Conservation (phyloP, 1,139 yeast species). For the Yamadazyma spencermartinsiae region DNA sequence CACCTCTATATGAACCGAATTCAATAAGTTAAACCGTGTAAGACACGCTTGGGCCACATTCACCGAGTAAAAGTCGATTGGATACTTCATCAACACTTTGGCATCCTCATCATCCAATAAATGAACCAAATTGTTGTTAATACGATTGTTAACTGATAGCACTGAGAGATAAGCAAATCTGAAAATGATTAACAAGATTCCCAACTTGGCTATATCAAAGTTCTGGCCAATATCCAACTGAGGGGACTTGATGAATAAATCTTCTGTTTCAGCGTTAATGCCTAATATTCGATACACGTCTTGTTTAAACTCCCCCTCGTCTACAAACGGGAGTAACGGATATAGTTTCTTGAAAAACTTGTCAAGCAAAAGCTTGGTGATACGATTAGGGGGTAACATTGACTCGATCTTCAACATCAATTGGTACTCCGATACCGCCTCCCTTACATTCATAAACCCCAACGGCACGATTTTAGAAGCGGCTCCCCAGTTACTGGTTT, state of each 20-base stretch:
- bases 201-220: slow-evolving; percentile 25
- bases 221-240: slow-evolving; percentile 7
- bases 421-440: not conserved
- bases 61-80: slow-evolving; percentile 31
- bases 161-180: slow-evolving; percentile 25
- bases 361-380: slow-evolving; percentile 23
- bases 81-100: slow-evolving; percentile 4
- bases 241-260: not conserved
- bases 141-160: slow-evolving; percentile 3
- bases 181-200: slow-evolving; percentile 22
- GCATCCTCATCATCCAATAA: not conserved
- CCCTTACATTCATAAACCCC: not conserved
- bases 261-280: slow-evolving; percentile 14
- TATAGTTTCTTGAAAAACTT: slow-evolving; percentile 44
- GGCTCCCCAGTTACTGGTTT: not conserved
- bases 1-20: slow-evolving; percentile 4
- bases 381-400: not conserved
- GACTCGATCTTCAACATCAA: not conserved
- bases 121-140: slow-evolving; percentile 1
- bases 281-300: slow-evolving; percentile 21
- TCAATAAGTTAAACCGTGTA: slow-evolving; percentile 32
- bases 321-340: slow-evolving; percentile 48
- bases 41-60: slow-evolving; percentile 39
- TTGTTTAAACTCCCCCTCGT: slow-evolving; percentile 28
- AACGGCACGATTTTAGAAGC: not conserved